Base-by-base conservation (phyloP, 768 basidiomycete species). In the Suillus weaverae region DNA sequence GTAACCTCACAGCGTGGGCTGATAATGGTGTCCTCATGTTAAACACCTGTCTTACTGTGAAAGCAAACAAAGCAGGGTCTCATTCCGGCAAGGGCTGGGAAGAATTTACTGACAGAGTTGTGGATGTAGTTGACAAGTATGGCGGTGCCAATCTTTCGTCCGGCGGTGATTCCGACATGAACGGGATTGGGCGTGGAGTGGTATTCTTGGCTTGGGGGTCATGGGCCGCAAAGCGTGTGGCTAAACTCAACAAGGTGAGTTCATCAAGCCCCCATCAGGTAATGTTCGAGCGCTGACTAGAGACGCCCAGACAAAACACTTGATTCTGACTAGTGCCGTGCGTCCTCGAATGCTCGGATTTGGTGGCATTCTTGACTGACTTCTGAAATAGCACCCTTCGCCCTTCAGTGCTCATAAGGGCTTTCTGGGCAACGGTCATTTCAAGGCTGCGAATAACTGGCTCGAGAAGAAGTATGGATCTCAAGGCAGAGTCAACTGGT, bases 71-170 rank as follows among this genome's bases (percentile, higher is more conserved):
- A 62, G 86, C 96, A 20, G 91, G 85, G 43, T 95, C 94, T 60
- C 96, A 97, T 76, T 85, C 88, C 46, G 85, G 86, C 70, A 88
- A 83, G 75, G 96, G 96, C 63, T 97, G 96, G 96, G 94, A 97
- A 75, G 77, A 83, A 60, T 97, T 97, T 74, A 97, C 95, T 5
- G 92, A 85, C 69, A 84, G 90, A 67, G 89, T 97, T 65, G 80
- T 97, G 64, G 85, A 89, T 67, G 83, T 88, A 64, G 89, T 95
- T 67, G 85, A 92, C 75, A 85, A 81, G 73, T 91, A 89, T 76
- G 89, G 89, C 64, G 86, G 92, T 68, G 85, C 90, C 61, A 90
- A 89, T 73, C 80, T 92, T 57, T 77, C 82, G 33, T 73, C 68
- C 61, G 72, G 71, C 22, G 73, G 64, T 51, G 68, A 72, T 64